Evolutionary conservation across 768 basidiomycete genomes (phyloP), one percentile per base, ranked within the genome.

Genomic region (Kwoniella botswanensis): DNA sequence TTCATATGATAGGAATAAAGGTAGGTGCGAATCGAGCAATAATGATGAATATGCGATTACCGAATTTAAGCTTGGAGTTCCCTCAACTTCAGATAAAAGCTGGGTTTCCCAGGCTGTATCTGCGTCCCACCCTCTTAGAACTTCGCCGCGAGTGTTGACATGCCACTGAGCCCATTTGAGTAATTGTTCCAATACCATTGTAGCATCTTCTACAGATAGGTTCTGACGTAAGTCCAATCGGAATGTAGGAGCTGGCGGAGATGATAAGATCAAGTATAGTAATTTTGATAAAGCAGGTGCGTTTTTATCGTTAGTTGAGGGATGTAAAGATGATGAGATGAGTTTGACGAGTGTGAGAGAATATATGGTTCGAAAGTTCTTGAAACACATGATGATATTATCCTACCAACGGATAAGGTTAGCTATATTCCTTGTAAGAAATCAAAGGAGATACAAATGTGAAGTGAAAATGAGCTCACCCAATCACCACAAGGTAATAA

Each of bases 1-100:
- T 24, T 62, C 43, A 54, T 80, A 68, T 12, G 79, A 67, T 6
- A 82, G 65, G 66, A 82, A 73, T n/a, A 68, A 59, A 7, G 79
- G 81, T 12, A 82, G 73, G 68, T 78, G 79, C 17, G 83, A 71
- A 70, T 81, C 80, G 18, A 82, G 74, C 15, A 81, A 59, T 12
- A 80, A 67, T 18, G 73, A 74, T 11, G 76, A 69, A 67, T 80
- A 81, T 13, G 70, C 62, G 52, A 81, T 72, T 24, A 46, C 35
- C 21, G 71, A 74, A 42, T 57, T 55, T 43, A 69, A 63, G 13
- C 68, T 60, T 26, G 70, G 68, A 10, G 50, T n/a, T 17, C 17
- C 35, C 29, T 53, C 21, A 18, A 29, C 13, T 35, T 22, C 9
- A 15, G 72, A 46, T 0, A 65, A 50, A 3, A 56, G 21, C 24